These are phyloP conservation scores for Phytophthora brassicae DNA, from an alignment of 352 stramenopile genomes.

Conservation along the genomic window DNA sequence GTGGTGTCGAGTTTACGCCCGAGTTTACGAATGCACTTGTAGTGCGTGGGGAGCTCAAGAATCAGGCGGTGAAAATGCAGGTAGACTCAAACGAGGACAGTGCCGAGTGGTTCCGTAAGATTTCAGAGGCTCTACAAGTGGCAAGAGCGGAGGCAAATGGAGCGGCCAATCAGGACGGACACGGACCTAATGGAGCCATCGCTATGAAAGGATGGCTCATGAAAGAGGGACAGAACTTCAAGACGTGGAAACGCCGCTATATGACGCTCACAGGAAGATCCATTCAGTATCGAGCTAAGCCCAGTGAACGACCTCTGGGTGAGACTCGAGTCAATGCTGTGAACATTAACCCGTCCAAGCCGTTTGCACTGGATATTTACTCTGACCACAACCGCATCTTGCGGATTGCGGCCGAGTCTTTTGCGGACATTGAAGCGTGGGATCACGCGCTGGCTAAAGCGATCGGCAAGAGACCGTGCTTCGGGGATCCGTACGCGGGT, in stretches of 20 bases:
- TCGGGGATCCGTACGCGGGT: constrained; percentile 60
- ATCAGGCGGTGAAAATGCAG: constrained; percentile 71
- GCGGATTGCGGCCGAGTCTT: constrained; percentile 59
- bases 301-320: constrained; percentile 56
- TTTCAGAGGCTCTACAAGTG: constrained; percentile 44
- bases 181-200: constrained; percentile 13
- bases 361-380: constrained; percentile 80
- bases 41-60: constrained; percentile 67
- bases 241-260: constrained; percentile 86
- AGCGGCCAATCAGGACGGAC: constrained; percentile 6
- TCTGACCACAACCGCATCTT: constrained; percentile 85
- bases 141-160: constrained; percentile 7
- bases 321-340: constrained; percentile 70
- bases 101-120: constrained; percentile 59
- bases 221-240: constrained; percentile 88
- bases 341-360: constrained; percentile 61
- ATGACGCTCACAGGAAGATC: constrained; percentile 63
- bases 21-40: constrained; percentile 68
- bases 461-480: constrained; percentile 58
- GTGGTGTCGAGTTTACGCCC: constrained; percentile 63
- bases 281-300: constrained; percentile 70
- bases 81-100: constrained; percentile 66
- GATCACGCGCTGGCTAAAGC: constrained; percentile 55
- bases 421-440: constrained; percentile 77
- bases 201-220: constrained; percentile 74